These are phyloP conservation scores for Heterotrichella gracilis DNA, from an alignment of 352 stramenopile genomes.

Conservation along the genomic window DNA sequence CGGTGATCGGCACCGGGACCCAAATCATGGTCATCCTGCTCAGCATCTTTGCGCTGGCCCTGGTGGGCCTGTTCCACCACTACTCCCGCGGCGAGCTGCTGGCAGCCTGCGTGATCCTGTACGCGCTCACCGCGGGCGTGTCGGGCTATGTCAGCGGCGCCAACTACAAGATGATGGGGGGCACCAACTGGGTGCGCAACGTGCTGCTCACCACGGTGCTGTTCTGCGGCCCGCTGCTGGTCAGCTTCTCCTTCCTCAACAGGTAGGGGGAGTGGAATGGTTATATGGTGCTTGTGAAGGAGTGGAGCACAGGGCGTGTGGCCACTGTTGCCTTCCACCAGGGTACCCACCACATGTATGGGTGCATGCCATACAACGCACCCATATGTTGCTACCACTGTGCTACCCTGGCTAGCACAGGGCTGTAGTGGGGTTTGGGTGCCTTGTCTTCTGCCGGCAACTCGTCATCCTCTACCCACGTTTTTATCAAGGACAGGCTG, in stretches of 20 bases:
- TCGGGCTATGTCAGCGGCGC: conserved; percentile 52
- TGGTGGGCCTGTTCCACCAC: conserved; percentile 54
- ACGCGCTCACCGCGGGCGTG: conserved; percentile 59
- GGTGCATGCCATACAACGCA: no score
- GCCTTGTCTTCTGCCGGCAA: no score
- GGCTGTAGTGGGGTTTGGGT: no score
- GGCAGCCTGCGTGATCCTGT: conserved; percentile 59
- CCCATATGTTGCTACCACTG: no score
- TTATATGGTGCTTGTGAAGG: no score
- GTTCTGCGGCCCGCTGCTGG: conserved; percentile 50
- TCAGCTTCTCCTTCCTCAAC: conserved; percentile 70
- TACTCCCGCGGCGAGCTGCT: conserved; percentile 59
- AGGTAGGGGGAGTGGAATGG: conserved; percentile 60
- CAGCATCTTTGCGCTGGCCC: conserved; percentile 48
- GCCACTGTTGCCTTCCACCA: no score
- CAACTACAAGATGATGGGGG: conserved; percentile 64
- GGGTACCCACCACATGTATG: no score
- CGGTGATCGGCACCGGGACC: conserved; percentile 50
- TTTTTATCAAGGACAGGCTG: no score
- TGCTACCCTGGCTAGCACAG: no score
- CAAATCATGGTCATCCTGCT: conserved; percentile 65
- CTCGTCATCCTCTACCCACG: no score
- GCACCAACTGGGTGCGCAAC: conserved; percentile 68
- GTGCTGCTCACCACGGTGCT: conserved; percentile 50
- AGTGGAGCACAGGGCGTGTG: no score